A percentile compares a stretch with the other conserved stretches of the same genome.
Evolutionary conservation across 306 rosid species (phyloP).

Genomic region (Styphnolobium japonicum): DNA sequence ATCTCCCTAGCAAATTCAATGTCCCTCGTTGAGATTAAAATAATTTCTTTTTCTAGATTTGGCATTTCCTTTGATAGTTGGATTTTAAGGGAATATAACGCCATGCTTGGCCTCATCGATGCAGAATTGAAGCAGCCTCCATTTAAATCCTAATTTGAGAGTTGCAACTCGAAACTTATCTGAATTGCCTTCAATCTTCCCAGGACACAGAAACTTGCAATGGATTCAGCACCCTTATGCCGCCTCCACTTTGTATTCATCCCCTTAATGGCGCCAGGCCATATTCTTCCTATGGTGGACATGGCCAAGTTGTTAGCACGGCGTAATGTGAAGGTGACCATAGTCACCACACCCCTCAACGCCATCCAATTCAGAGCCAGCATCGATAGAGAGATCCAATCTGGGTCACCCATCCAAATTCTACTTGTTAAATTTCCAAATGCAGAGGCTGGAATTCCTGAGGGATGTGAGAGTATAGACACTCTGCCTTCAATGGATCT

Average conservation of each 20-base stretch:
- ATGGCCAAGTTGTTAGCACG: constrained; percentile 55
- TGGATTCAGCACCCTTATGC: neutral
- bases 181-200: neutral
- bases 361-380: constrained; percentile 35
- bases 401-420: constrained; percentile 35
- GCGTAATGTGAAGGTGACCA: constrained; percentile 45
- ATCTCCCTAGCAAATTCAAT: no score
- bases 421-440: constrained; percentile 33
- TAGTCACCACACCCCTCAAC: constrained; percentile 66
- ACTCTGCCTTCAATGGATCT: constrained; percentile 52
- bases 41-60: no score
- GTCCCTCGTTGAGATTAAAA: no score
- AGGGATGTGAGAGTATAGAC: constrained; percentile 50
- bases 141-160: neutral
- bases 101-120: neutral
- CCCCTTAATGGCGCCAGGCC: constrained; percentile 79
- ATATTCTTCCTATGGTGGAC: constrained; percentile 77
- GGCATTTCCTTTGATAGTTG: no score
- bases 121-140: neutral
- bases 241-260: constrained; percentile 56
- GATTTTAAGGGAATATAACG: neutral
- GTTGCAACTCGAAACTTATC: neutral
- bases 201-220: neutral
- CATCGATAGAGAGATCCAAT: constrained; percentile 34
- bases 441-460: constrained; percentile 39